Evolutionary conservation across 306 rosid species (phyloP).

Genomic region (Castanopsis chinensis): DNA sequence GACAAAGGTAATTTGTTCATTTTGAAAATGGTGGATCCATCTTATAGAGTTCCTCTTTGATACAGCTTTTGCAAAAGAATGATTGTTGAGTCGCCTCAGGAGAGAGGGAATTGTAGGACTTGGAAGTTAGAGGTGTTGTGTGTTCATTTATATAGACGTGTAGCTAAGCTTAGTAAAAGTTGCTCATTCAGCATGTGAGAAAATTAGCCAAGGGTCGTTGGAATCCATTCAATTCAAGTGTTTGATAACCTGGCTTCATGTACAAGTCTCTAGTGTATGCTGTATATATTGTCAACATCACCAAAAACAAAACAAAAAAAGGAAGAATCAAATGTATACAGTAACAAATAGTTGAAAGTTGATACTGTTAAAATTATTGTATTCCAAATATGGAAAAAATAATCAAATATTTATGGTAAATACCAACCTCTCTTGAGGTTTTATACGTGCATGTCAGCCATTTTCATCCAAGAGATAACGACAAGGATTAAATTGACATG

Average conservation of each 20-base stretch:
- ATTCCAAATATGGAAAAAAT: too few relatives aligned
- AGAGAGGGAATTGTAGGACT: neutral
- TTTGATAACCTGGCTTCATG: neutral
- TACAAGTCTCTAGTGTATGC: neutral
- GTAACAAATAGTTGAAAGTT: too few relatives aligned
- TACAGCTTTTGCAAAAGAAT: neutral
- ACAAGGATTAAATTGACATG: too few relatives aligned
- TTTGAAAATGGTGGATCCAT: conserved; percentile 2
- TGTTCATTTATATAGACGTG: neutral
- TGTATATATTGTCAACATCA: neutral
- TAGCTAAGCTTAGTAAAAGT: neutral
- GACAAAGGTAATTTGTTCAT: neutral
- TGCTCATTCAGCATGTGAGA: neutral
- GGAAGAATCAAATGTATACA: too few relatives aligned
- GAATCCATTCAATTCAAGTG: neutral
- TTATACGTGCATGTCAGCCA: too few relatives aligned
- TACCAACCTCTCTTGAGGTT: too few relatives aligned
- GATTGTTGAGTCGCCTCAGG: neutral
- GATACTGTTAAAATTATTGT: too few relatives aligned
- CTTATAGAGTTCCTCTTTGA: conserved; percentile 4
- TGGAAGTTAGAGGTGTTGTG: neutral
- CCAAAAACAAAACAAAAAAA: too few relatives aligned
- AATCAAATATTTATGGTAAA: too few relatives aligned
- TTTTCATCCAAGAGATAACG: too few relatives aligned
- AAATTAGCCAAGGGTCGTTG: neutral